A percentile compares a stretch with the other conserved stretches of the same genome.
Evolutionary conservation across 2,329 filamentous ascomycete genomes (phyloP).

Genomic region (Aspergillus clavatus): DNA sequence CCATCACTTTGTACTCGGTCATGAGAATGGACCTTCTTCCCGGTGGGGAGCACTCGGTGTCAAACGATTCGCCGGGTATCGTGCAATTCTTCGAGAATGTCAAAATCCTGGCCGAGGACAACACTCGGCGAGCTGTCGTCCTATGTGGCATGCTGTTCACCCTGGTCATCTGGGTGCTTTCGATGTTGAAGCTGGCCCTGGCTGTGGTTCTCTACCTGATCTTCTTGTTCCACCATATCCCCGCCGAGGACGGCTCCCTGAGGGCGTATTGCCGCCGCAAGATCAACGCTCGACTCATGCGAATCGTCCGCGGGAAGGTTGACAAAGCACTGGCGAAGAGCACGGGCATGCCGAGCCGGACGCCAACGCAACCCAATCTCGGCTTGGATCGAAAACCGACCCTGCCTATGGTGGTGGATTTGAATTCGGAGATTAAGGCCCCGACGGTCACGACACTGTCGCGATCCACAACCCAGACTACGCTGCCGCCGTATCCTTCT

Average conservation of each 20-base stretch:
- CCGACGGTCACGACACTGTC: conserved; percentile 27
- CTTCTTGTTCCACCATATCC: conserved; percentile 91
- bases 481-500: conserved; percentile 60
- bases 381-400: conserved; percentile 46
- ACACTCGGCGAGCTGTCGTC: conserved; percentile 75
- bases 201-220: conserved; percentile 75
- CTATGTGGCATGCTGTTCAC: conserved; percentile 91
- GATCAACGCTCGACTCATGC: conserved; percentile 76
- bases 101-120: conserved; percentile 63
- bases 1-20: conserved; percentile 79
- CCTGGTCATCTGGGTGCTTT: conserved; percentile 80
- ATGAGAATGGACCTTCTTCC: conserved; percentile 71
- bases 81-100: conserved; percentile 81
- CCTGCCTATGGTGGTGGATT: conserved; percentile 55
- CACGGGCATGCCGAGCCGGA: conserved; percentile 54
- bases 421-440: conserved; percentile 40
- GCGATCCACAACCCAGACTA: conserved; percentile 53
- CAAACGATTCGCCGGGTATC: conserved; percentile 59
- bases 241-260: conserved; percentile 71
- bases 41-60: conserved; percentile 47
- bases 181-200: conserved; percentile 66
- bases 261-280: conserved; percentile 86
- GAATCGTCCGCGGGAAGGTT: conserved; percentile 80
- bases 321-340: conserved; percentile 83
- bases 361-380: conserved; percentile 39